Evolutionary conservation across 2,329 filamentous ascomycete genomes (phyloP), one percentile per base, ranked within the genome.

Genomic region (Xylaria multiplex): DNA sequence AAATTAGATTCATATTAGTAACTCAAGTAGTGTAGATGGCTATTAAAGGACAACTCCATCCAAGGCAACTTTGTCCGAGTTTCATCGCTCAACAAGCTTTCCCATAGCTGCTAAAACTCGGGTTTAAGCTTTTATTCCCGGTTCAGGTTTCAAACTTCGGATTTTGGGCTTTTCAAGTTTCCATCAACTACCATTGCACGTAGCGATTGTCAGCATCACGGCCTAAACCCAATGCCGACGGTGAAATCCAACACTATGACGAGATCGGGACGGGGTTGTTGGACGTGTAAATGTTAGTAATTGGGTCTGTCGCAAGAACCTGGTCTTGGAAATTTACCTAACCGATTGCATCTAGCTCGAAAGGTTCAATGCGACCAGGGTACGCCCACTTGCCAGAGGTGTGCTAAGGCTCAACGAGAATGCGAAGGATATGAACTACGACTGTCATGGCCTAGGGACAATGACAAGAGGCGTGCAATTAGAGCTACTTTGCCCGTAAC

Each of bases 361-460:
- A 74, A 68, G 54, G 32, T 75, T 22, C 65, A 57, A 37, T 75
- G 73, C 50, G 73, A 75, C 53, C 65, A 69, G 6, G 50, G 55
- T 6, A 5, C 37, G 22, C 74, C 74, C n/a, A 59, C 48, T 13
- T 76, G 74, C 56, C 58, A 59, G 32, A 70, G 52, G 14, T 75
- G 74, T 61, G 13, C 62, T 13, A 64, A 65, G 58, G 64, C 72
- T 24, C 52, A 59, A 1, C 69, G 72, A 40, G 45, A 62, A 13
- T 76, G 74, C 60, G 65, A 70, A 59, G 74, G 74, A 4, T 76
- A 76, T 49, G 70, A 53, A 2, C 9, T 73, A 13, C 73, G 74
- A 4, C 62, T 77, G 8, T 77, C 75, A 6, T 77, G 76, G 76
- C 76, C 75, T 2, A 69, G 69, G 43, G 65, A 67, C 27, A 58